phyloP scores from a whole-genome alignment of 2,329 filamentous ascomycete genomes.

The Ascochyta rabiei region DNA sequence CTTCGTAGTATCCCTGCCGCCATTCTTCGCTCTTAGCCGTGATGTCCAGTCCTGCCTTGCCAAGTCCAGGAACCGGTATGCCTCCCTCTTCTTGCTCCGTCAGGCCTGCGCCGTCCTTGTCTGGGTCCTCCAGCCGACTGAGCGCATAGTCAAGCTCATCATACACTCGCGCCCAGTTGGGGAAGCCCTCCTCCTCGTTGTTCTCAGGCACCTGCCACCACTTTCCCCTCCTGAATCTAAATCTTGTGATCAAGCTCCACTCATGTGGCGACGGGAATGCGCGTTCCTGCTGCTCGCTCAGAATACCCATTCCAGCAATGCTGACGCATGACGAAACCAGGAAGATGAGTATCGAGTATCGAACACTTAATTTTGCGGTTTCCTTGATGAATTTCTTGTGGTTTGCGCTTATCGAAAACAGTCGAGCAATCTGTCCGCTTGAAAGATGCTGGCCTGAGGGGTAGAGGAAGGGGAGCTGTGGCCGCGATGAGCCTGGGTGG shows the following conservation, averaged over 20 bases:
- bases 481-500: slow-evolving; percentile 56
- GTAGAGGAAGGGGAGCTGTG: slow-evolving; percentile 70
- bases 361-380: slow-evolving; percentile 72
- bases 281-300: slow-evolving; percentile 77
- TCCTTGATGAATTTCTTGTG: slow-evolving; percentile 72
- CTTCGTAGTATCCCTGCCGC: slow-evolving; percentile 84
- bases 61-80: slow-evolving; percentile 41
- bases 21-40: slow-evolving; percentile 79
- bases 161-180: slow-evolving; percentile 74
- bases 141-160: slow-evolving; percentile 66
- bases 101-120: slow-evolving; percentile 71
- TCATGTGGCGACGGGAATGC: slow-evolving; percentile 81
- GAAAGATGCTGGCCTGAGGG: slow-evolving; percentile 53
- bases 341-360: slow-evolving; percentile 71
- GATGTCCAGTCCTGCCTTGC: slow-evolving; percentile 68
- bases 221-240: slow-evolving; percentile 66
- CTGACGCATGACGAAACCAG: slow-evolving; percentile 65
- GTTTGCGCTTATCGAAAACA: slow-evolving; percentile 73
- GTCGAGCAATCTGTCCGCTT: slow-evolving; percentile 63
- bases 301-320: slow-evolving; percentile 67
- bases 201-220: slow-evolving; percentile 58
- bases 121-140: slow-evolving; percentile 70
- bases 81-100: slow-evolving; percentile 62
- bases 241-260: slow-evolving; percentile 75
- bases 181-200: slow-evolving; percentile 63